Base-by-base conservation (phyloP, 2,329 filamentous ascomycete species). In the Ceratocystis variospora region DNA sequence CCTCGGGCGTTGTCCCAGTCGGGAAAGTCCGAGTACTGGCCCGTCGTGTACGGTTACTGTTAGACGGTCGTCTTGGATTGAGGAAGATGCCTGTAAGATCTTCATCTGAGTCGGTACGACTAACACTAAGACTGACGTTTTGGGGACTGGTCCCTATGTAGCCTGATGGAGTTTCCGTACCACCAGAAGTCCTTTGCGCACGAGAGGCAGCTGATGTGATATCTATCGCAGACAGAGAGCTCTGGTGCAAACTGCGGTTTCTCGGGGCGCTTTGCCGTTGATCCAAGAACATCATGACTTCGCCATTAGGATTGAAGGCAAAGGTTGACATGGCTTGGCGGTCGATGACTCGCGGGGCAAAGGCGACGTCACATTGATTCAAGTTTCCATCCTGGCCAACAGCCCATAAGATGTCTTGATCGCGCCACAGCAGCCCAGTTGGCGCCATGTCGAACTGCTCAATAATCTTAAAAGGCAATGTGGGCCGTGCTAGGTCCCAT, bases 401-500 rank as follows among this genome's bases (percentile, higher is more conserved):
- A 0, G 84, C 85, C 85, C 85, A 88, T 0, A 88, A 74, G 59
- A 87, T 78, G 69, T 87, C 84, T 68, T 84, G 81, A 68, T 85
- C 80, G 66, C 82, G 83, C 85, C 86, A 88, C 5, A 86, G 73
- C 17, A 88, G 72, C 1, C 80, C 80, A 7, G 78, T 79, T 0
- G 85, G 85, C 2, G 83, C 80, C 33, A 72, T 77, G 25, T 83
- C 80, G 69, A 86, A 87, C 48, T 80, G 75, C 67, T 85, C 81
- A 61, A 88, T 80, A 70, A 86, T 82, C 69, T 86, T 86, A 71
- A 85, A 87, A 0, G 85, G 84, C 77, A 88, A 80, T 1, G 83
- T 82, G 0, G 85, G 83, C 41, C 86, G 78, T 5, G 83, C 85
- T n/a, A 88, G 74, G 71, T 88, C 86, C 84, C 85, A 88, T 22